These are phyloP conservation scores for Saccharomycopsis fodiens DNA, from an alignment of 805 yeast species.

Conservation along the genomic window DNA sequence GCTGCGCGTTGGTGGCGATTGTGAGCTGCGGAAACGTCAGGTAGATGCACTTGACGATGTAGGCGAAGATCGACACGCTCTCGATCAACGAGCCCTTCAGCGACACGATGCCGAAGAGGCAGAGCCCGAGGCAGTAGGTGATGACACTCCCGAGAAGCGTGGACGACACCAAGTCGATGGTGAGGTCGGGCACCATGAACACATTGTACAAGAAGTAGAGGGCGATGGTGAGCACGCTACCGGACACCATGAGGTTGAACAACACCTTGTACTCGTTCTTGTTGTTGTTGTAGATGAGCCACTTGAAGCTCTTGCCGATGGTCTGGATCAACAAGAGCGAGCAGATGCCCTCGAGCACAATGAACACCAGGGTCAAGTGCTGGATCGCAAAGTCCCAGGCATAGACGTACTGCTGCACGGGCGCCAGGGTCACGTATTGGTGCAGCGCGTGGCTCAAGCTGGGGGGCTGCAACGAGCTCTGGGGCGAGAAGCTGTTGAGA, in stretches of 20 bases:
- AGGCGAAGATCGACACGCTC: slow-evolving; percentile 76
- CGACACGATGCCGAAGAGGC: slow-evolving; percentile 76
- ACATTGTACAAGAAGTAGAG: slow-evolving; percentile 76
- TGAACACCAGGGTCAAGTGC: slow-evolving; percentile 84
- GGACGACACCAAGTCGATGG: slow-evolving; percentile 65
- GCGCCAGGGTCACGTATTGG: slow-evolving; percentile 9
- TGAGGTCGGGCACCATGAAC: slow-evolving; percentile 62
- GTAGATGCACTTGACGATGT: slow-evolving; percentile 87
- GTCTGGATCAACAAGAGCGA: slow-evolving; percentile 88
- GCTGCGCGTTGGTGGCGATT: slow-evolving; percentile 39
- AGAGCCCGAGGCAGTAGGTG: slow-evolving; percentile 65
- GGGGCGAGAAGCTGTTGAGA: slow-evolving; percentile 43
- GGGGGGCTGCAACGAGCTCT: slow-evolving; percentile 24
- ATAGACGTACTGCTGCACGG: slow-evolving; percentile 30
- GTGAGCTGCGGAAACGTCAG: slow-evolving; percentile 88
- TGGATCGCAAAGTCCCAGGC: slow-evolving; percentile 66
- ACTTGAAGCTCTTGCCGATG: slow-evolving; percentile 71
- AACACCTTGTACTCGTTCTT: slow-evolving; percentile 72
- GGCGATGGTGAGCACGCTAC: slow-evolving; percentile 68
- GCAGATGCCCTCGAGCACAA: slow-evolving; percentile 89
- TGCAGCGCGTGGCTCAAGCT: slow-evolving; percentile 22
- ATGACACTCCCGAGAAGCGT: slow-evolving; percentile 80
- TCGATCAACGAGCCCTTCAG: slow-evolving; percentile 88
- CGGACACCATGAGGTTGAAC: slow-evolving; percentile 60
- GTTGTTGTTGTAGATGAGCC: slow-evolving; percentile 42